Percentiles rank a stretch among this genome's conserved stretches.
phyloP scores from a whole-genome alignment of 768 basidiomycete genomes.

The Mrakia gelida region DNA sequence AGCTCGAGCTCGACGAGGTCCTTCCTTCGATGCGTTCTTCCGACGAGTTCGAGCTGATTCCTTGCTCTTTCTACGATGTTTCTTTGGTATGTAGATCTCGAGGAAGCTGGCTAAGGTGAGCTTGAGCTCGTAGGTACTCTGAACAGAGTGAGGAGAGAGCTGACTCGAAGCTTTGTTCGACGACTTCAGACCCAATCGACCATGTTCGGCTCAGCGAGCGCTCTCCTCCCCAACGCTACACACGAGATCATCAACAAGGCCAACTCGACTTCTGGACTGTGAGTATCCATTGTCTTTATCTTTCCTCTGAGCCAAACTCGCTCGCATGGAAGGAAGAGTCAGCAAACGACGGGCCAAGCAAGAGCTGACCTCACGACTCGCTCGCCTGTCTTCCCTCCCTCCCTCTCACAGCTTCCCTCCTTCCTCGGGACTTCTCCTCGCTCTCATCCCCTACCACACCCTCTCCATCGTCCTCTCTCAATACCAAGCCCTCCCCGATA shows the following conservation, averaged over 20 bases:
- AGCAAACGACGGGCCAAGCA: too few species aligned
- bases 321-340: neutral
- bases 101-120: neutral
- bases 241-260: slow-evolving; percentile 4
- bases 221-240: neutral
- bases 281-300: neutral
- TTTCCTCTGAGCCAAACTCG: neutral
- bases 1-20: neutral
- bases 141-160: neutral
- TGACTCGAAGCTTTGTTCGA: neutral
- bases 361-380: neutral
- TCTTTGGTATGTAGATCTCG: neutral
- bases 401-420: neutral
- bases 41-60: neutral
- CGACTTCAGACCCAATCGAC: neutral
- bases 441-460: neutral
- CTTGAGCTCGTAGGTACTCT: neutral
- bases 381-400: neutral
- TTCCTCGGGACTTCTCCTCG: neutral
- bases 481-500: neutral
- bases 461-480: neutral
- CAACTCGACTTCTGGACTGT: neutral
- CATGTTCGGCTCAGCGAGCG: neutral
- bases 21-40: too few species aligned
- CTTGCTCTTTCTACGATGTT: neutral